phyloP scores from a whole-genome alignment of 495 filamentous ascomycete genomes.

The Talaromyces wortmannii region DNA sequence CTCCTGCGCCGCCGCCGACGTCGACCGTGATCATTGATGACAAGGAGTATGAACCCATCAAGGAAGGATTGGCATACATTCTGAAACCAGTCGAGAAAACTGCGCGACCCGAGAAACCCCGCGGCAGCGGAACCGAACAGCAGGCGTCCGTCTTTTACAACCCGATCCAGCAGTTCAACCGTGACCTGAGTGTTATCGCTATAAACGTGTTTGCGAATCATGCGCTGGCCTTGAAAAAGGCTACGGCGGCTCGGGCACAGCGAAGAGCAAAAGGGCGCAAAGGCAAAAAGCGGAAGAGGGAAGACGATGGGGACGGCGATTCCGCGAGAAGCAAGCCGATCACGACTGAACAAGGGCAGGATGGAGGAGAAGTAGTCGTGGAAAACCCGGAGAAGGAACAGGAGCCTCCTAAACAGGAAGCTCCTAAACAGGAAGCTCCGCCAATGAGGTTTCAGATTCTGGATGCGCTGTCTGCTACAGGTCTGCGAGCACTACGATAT shows the following conservation, averaged over 20 bases:
- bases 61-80: constrained; percentile 63
- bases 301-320: constrained; percentile 14
- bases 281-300: constrained; percentile 43
- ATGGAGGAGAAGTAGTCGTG: constrained; percentile 6
- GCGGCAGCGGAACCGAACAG: constrained; percentile 41
- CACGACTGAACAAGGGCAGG: constrained; percentile 7
- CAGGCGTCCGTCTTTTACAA: constrained; percentile 93
- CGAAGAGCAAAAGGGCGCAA: constrained; percentile 32
- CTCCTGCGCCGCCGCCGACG: neutral
- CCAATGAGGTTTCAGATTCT: constrained; percentile 58
- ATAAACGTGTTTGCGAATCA: constrained; percentile 80
- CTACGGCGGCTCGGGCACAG: constrained; percentile 24
- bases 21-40: constrained; percentile 29
- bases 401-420: neutral
- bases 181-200: constrained; percentile 86
- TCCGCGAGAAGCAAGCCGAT: neutral
- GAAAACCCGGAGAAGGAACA: constrained; percentile 1
- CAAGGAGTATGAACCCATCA: constrained; percentile 53
- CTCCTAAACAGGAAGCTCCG: constrained; percentile 11
- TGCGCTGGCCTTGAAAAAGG: constrained; percentile 16
- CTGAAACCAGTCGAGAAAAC: constrained; percentile 46
- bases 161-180: constrained; percentile 97
- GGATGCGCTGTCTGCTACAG: constrained; percentile 91
- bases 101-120: constrained; percentile 15
- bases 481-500: constrained; percentile 86